Evolutionary conservation across 305 asterid genomes (phyloP).

Genomic region (Fraxinus xanthoxyloides): DNA sequence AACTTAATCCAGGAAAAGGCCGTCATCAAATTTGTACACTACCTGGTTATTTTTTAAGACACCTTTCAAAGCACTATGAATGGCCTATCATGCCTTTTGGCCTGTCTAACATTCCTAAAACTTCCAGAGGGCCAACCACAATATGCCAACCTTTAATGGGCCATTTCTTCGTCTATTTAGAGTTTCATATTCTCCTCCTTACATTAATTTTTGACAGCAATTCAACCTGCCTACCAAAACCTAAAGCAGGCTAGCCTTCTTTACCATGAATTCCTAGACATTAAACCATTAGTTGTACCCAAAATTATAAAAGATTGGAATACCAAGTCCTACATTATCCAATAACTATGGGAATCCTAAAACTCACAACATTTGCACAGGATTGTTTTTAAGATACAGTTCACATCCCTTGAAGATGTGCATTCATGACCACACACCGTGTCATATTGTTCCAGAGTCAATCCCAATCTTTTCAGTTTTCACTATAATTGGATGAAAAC

Average conservation of each 20-base stretch:
- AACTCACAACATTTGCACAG: background rate
- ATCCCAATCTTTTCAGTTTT: background rate
- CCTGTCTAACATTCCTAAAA: background rate
- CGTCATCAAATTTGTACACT: background rate
- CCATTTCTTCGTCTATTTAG: background rate
- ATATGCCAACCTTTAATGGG: background rate
- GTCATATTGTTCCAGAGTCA: background rate
- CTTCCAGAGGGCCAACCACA: background rate
- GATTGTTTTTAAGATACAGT: background rate
- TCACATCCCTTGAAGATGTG: background rate
- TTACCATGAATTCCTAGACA: background rate
- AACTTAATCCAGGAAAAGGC: background rate
- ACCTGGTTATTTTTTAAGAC: background rate
- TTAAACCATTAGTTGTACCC: background rate
- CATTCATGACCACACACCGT: background rate
- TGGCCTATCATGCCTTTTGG: background rate
- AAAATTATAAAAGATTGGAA: background rate
- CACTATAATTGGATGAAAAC: slow-evolving; percentile 10
- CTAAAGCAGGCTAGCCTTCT: background rate
- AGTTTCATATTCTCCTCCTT: background rate
- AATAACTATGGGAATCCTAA: background rate
- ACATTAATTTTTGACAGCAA: background rate
- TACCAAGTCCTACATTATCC: background rate
- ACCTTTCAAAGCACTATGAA: background rate
- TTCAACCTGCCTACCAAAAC: background rate